These are phyloP conservation scores for Spiromastix sp. DNA, from an alignment of 2,329 filamentous ascomycete species.

Conservation along the genomic window DNA sequence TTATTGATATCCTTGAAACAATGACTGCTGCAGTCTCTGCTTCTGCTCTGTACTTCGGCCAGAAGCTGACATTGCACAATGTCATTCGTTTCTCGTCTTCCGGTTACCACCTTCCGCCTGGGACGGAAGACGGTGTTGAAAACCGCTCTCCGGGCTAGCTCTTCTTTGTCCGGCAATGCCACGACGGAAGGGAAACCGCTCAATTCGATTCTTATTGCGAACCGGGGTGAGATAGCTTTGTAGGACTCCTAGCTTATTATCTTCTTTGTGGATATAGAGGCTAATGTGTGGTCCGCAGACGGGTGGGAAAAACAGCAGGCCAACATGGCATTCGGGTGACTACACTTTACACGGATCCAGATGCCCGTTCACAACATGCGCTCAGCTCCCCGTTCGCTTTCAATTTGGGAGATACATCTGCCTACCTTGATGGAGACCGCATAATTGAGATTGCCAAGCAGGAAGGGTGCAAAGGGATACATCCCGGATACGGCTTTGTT, in stretches of 20 bases:
- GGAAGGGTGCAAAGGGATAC: constrained; percentile 79
- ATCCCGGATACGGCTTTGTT: constrained; percentile 87
- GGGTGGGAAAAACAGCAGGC: constrained; percentile 79
- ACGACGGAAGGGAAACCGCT: constrained; percentile 28
- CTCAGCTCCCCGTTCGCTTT: constrained; percentile 73
- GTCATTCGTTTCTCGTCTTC: constrained; percentile 11
- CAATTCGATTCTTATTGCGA: constrained; percentile 84
- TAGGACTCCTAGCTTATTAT: constrained; percentile 20
- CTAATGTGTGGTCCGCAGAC: constrained; percentile 28
- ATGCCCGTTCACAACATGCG: constrained; percentile 79
- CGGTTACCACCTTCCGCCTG: constrained; percentile 10
- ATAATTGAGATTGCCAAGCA: constrained; percentile 83
- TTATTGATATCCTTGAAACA: too few species aligned
- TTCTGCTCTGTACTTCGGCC: too few species aligned
- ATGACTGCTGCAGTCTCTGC: too few species aligned
- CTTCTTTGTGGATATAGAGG: constrained; percentile 3
- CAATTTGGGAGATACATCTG: constrained; percentile 65
- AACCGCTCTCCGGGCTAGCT: constrained; percentile 7
- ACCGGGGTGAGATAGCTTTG: constrained; percentile 92
- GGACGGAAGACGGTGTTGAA: constrained; percentile 10
- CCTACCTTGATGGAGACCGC: constrained; percentile 85
- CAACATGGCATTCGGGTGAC: constrained; percentile 86
- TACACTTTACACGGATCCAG: constrained; percentile 88
- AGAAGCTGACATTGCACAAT: constrained; percentile 4
- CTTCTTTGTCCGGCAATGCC: constrained; percentile 7